phyloP scores from a whole-genome alignment of 2,329 filamentous ascomycete genomes.

The Colletotrichum sp. region DNA sequence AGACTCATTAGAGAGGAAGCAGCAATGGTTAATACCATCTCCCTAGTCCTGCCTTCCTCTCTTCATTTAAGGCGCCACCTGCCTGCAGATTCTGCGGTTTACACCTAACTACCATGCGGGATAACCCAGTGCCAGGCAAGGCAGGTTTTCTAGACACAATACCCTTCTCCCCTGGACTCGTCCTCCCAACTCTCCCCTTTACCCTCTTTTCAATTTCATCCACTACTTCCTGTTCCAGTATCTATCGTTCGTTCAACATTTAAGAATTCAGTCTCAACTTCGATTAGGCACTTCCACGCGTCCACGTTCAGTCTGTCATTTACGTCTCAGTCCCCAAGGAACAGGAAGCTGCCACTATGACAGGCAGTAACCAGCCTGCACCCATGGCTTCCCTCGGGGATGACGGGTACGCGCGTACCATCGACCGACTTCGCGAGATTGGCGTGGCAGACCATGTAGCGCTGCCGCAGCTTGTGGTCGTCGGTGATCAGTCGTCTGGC shows the following conservation, averaged over 20 bases:
- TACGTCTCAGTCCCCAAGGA: neutral
- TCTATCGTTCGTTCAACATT: neutral
- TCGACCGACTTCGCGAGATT: neutral
- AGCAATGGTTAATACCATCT: neutral
- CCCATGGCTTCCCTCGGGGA: neutral
- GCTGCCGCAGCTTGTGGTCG: constrained; percentile 71
- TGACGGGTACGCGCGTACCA: neutral
- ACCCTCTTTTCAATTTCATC: neutral
- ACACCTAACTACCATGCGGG: neutral
- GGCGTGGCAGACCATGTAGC: neutral
- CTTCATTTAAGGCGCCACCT: neutral
- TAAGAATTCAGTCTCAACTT: neutral
- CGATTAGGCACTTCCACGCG: neutral
- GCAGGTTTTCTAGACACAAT: neutral
- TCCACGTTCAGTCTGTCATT: neutral
- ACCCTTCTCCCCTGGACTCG: neutral
- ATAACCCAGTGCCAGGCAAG: neutral
- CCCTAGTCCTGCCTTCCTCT: neutral
- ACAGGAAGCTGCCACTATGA: neutral
- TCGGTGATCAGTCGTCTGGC: constrained; percentile 84
- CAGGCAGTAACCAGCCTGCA: neutral
- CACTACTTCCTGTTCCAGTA: neutral
- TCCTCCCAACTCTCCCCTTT: neutral
- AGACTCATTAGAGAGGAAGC: neutral
- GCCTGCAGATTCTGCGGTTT: neutral